Evolutionary conservation across 2,329 filamentous ascomycete genomes (phyloP).

Genomic region (Aspergillus uvarum): DNA sequence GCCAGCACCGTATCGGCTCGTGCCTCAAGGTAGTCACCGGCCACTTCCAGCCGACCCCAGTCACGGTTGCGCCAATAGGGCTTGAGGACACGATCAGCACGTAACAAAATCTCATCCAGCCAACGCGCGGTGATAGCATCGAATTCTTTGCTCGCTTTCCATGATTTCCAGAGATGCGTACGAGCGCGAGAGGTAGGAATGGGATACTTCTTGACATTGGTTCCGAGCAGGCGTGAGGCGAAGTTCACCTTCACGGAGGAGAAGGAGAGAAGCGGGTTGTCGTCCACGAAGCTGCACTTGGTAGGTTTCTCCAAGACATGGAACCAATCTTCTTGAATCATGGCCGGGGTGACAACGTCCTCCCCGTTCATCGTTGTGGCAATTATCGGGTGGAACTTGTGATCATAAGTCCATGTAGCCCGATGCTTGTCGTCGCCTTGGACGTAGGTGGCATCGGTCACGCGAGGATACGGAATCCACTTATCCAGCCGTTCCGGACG

Average conservation of each 20-base stretch:
- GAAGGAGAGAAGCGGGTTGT: conserved; percentile 54
- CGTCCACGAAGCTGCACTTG: conserved; percentile 45
- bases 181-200: conserved; percentile 49
- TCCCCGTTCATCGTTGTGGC: conserved; percentile 51
- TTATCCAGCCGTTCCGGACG: conserved; percentile 51
- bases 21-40: conserved; percentile 42
- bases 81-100: conserved; percentile 45
- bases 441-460: conserved; percentile 54
- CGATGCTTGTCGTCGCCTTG: conserved; percentile 52
- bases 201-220: conserved; percentile 32
- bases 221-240: conserved; percentile 28
- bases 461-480: conserved; percentile 55
- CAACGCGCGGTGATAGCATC: conserved; percentile 51
- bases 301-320: conserved; percentile 44
- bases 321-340: conserved; percentile 51
- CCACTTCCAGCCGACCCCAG: conserved; percentile 42
- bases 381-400: conserved; percentile 49
- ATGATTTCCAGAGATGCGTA: conserved; percentile 51
- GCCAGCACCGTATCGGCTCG: conserved; percentile 53
- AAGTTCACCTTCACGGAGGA: conserved; percentile 33
- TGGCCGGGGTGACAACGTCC: conserved; percentile 51
- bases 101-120: conserved; percentile 51
- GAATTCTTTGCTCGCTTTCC: conserved; percentile 47
- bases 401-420: conserved; percentile 49
- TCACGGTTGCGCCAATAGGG: conserved; percentile 49